phyloP scores from a whole-genome alignment of 345 rosid species.

The Syzygium oleosum region DNA sequence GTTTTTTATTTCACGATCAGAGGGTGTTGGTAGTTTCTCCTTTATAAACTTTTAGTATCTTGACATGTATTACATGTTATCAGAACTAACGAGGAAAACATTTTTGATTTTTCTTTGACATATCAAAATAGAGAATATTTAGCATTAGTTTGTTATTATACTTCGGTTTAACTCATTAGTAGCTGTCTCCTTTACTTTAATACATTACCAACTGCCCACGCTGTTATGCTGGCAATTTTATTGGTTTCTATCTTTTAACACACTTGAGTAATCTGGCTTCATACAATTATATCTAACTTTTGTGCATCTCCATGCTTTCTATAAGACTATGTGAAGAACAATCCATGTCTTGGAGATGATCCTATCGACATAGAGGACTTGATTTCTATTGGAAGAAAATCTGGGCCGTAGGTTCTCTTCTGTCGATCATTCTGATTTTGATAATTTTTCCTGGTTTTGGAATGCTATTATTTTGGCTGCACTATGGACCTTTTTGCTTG shows the following conservation, averaged over 20 bases:
- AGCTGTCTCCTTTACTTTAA: neutral
- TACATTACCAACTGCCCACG: neutral
- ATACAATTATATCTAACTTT: neutral
- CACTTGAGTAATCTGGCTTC: neutral
- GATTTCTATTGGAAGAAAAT: slow-evolving; percentile 66
- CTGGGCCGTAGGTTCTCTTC: slow-evolving; percentile 60
- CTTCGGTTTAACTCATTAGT: neutral
- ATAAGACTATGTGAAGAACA: slow-evolving; percentile 58
- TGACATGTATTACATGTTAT: neutral
- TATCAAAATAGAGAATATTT: neutral
- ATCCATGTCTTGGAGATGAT: slow-evolving; percentile 74
- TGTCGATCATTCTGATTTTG: neutral
- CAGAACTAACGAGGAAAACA: neutral
- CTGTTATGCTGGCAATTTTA: neutral
- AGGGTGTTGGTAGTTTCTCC: neutral
- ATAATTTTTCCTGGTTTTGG: neutral
- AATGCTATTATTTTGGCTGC: neutral
- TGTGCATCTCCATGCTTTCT: slow-evolving; percentile 1
- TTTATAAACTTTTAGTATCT: neutral
- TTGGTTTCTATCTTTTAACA: neutral
- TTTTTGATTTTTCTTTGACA: neutral
- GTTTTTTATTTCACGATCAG: neutral
- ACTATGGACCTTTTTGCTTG: neutral
- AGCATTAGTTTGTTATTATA: neutral
- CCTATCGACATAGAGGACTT: slow-evolving; percentile 96